Evolutionary conservation across 208 protist species (phyloP), one percentile per base, ranked within the genome.

Genomic region (Zelonia costaricensis): DNA sequence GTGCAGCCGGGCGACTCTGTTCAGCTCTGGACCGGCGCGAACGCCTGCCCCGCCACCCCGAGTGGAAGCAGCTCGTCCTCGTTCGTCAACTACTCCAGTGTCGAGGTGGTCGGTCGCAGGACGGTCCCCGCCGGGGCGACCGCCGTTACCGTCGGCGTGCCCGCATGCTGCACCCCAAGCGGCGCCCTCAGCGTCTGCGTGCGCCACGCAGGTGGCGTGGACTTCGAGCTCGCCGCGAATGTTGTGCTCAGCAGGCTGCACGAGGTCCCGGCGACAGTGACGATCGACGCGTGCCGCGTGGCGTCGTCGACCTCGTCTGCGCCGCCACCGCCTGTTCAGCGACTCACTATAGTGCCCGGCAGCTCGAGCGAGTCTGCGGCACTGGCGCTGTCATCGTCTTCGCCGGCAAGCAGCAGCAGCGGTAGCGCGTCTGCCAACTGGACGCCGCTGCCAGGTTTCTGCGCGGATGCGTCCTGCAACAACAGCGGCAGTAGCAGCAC

Each of bases 11-110:
- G 43, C 23, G 40, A 27, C 0, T 1, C 31, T 35, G 43, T 51
- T 3, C 55, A 61, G 55, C 22, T 61, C 25, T 61, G 55, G 55
- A 18, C 16, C 16, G 55, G 55, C 30, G 55, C 27, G 5, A 22
- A 61, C 27, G 30, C 25, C 15, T 61, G 55, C 10, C 7, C 33
- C 33, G 33, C 33, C 33, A 38, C 33, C 33, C 4, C 10, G 7
- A 38, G 33, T n/a, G n/a, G n/a, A n/a, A n/a, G n/a, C n/a, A n/a
- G n/a, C n/a, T n/a, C n/a, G n/a, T n/a, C n/a, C 25, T 20, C 13
- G 3, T 28, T 6, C 36, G 20, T 10, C 23, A 23, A 60, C 39
- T 23, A 8, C 8, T 1, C 43, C 12, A 27, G 5, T 3, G n/a
- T 28, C 10, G 0, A 42, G 16, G 55, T 51, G 0, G 25, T 31